Conservation (phyloP, 2,329 filamentous ascomycete genomes). For the Penicillium sp. region DNA sequence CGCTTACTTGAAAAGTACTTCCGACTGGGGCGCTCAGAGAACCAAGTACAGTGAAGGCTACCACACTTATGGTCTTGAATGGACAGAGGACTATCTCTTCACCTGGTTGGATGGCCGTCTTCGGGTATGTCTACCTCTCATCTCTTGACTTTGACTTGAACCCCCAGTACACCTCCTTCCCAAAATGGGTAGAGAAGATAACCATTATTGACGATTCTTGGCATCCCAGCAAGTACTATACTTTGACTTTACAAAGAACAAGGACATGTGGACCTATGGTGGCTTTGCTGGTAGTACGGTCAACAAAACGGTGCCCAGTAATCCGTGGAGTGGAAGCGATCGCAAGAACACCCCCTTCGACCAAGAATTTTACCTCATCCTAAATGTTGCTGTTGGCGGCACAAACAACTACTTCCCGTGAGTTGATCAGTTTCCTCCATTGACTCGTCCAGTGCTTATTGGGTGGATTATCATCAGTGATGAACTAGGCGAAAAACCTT, state of each 20-base stretch:
- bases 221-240: constrained; percentile 20
- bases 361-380: constrained; percentile 47
- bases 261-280: constrained; percentile 34
- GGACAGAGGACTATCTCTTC: constrained; percentile 49
- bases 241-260: constrained; percentile 24
- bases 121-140: not conserved
- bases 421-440: not conserved
- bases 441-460: not conserved
- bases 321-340: constrained; percentile 42
- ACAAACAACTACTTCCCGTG: constrained; percentile 45
- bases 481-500: constrained; percentile 42
- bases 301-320: constrained; percentile 38
- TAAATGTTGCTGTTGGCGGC: constrained; percentile 48
- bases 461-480: constrained; percentile 25
- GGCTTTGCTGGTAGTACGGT: constrained; percentile 37
- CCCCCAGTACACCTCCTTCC: too few species aligned
- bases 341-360: constrained; percentile 49
- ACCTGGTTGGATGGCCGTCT: constrained; percentile 45
- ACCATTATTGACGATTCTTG: constrained; percentile 18
- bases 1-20: constrained; percentile 3
- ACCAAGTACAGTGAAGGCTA: constrained; percentile 27
- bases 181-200: too few species aligned
- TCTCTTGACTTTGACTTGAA: not conserved
- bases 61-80: constrained; percentile 51
- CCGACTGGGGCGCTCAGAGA: constrained; percentile 5